Conservation (phyloP, 2,329 filamentous ascomycete genomes). For the Pseudodiploospora longispora region DNA sequence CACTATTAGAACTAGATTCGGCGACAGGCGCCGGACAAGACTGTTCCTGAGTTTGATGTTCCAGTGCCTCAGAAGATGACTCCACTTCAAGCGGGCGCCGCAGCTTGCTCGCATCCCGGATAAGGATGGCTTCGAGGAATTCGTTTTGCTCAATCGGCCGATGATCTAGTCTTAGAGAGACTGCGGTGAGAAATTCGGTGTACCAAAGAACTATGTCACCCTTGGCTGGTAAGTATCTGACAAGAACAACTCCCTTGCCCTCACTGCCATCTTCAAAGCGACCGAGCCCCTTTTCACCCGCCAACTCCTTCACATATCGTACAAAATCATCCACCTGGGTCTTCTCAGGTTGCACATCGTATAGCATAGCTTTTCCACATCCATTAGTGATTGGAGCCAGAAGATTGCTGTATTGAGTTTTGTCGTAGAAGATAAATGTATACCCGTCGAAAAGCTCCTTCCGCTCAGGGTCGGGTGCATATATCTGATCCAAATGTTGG, state of each 20-base stretch:
- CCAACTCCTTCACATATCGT: constrained; percentile 64
- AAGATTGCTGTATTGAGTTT: constrained; percentile 67
- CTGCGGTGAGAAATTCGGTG: constrained; percentile 55
- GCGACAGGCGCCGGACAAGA: constrained; percentile 5
- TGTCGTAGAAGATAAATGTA: constrained; percentile 79
- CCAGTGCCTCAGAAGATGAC: constrained; percentile 16
- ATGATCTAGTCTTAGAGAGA: constrained; percentile 68
- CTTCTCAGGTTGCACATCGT: constrained; percentile 49
- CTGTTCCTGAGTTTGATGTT: constrained; percentile 1
- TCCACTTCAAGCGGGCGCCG: constrained; percentile 57
- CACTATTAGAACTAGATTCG: constrained; percentile 3
- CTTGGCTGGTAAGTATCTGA: constrained; percentile 59
- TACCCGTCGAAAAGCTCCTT: constrained; percentile 74
- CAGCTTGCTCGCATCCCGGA: constrained; percentile 65
- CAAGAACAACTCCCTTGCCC: constrained; percentile 67
- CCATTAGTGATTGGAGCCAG: constrained; percentile 68
- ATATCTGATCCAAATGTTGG: constrained; percentile 57
- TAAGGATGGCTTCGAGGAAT: constrained; percentile 82
- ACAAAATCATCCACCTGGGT: constrained; percentile 71
- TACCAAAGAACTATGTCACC: constrained; percentile 56
- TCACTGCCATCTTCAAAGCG: constrained; percentile 55
- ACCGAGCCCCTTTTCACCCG: constrained; percentile 64
- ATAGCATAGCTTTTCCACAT: constrained; percentile 71
- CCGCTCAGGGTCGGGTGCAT: constrained; percentile 60
- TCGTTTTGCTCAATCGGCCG: constrained; percentile 82